These are phyloP conservation scores for Pestalotiopsis sp. DNA, from an alignment of 2,329 filamentous ascomycete genomes.

Conservation along the genomic window DNA sequence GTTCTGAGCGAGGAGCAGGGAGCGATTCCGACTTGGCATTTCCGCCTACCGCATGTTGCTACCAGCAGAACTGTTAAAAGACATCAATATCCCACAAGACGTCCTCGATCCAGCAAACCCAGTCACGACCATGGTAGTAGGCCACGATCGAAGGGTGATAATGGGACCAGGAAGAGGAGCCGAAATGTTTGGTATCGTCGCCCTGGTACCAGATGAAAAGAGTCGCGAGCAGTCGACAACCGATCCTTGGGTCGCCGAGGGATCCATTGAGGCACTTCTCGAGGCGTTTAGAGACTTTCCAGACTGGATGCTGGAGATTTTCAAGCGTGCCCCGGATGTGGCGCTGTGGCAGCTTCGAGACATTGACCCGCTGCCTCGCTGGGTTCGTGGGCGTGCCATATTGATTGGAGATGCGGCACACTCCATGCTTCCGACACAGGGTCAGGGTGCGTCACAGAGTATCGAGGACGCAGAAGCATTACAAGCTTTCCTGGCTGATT, in stretches of 20 bases:
- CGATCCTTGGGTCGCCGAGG: conserved; percentile 40
- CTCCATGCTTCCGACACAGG: conserved; percentile 35
- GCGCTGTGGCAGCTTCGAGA: conserved; percentile 47
- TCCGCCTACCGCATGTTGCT: conserved; percentile 39
- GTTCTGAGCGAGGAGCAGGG: no score
- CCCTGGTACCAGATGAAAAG: conserved; percentile 42
- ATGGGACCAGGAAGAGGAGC: conserved; percentile 45
- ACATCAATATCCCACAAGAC: conserved; percentile 18
- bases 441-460: conserved; percentile 39
- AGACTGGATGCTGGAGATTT: conserved; percentile 34
- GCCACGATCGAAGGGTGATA: conserved; percentile 39
- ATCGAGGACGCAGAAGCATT: conserved; percentile 41
- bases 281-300: conserved; percentile 42
- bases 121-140: conserved; percentile 46
- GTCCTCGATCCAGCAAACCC: conserved; percentile 37
- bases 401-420: conserved; percentile 18
- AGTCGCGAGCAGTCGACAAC: conserved; percentile 36
- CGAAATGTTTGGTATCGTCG: conserved; percentile 41
- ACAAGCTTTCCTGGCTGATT: conserved; percentile 26
- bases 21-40: conserved; percentile 34
- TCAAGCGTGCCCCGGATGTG: conserved; percentile 31
- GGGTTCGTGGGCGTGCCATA: conserved; percentile 28
- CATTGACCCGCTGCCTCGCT: conserved; percentile 38
- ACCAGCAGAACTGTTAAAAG: conserved; percentile 14
- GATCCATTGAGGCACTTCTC: conserved; percentile 34